Base-by-base conservation (phyloP, 1,284 basidiomycete species). In the Cutaneotrichosporon curvatum region DNA sequence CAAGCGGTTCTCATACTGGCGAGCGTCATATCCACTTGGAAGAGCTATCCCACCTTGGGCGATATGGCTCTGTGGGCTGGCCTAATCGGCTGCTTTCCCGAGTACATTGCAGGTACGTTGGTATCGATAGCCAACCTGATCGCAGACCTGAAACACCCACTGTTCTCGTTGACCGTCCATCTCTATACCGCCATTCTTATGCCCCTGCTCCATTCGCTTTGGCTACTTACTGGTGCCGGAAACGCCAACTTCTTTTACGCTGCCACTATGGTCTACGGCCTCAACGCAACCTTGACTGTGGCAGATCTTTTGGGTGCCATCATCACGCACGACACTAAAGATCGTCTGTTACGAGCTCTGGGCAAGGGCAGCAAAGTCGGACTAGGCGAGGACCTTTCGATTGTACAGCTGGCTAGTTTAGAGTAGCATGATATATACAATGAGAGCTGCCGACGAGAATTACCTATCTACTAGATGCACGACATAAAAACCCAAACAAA, bases 211-310 rank as follows among this genome's bases (percentile, higher is more conserved):
- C 82, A 95, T 62, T 80, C 89, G 51, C 75, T 97, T 4, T 98
- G 95, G 94, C 78, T 97, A 4, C 76, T 77, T 8, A 85, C 90
- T 41, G 92, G 91, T 0, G 88, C 90, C 5, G 94, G 91, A 2
- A 98, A 98, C 63, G 91, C 94, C 37, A 98, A 98, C 68, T 99
- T 98, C 73, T 97, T 89, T 74, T 98, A 96, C 63, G 94, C 94
- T 0, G 84, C 85, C 4, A 96, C 89, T 2, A 76, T 97, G 56
- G 92, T 98, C 4, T 92, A 92, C 70, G 90, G 87, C 0, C 78
- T 90, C 58, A 86, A 85, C 8, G 84, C 89, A 44, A 88, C 87
- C 0, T 79, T 84, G n/a, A 83, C 83, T 4, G 61, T 94, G 30
- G 76, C 90, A 5, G 91, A 95, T 61, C 81, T 80, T 11, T 74